A percentile compares a stretch with the other conserved stretches of the same genome.
These are phyloP conservation scores for Aurifilum marmelostoma DNA, from an alignment of 2,329 filamentous ascomycete genomes.

Conservation along the genomic window DNA sequence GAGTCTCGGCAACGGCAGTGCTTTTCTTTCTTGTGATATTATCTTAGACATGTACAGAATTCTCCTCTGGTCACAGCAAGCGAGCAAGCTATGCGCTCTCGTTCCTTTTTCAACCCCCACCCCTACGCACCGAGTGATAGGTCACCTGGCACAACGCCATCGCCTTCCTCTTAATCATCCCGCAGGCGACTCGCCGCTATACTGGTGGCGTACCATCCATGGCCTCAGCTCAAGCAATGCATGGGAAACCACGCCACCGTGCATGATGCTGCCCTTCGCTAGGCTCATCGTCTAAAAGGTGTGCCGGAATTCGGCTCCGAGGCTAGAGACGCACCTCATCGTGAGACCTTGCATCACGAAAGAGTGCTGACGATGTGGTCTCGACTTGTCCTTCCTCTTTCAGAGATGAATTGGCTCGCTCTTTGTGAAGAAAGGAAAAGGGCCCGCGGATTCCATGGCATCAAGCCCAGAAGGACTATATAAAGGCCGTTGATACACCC, in stretches of 20 bases:
- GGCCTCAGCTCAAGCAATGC: not conserved
- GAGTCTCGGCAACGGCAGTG: not conserved
- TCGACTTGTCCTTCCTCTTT: not conserved
- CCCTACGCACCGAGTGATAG: not conserved
- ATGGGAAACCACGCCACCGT: not conserved
- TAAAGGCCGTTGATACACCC: not conserved
- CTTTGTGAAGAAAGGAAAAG: not conserved
- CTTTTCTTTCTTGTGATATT: not conserved
- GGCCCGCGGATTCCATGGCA: not conserved
- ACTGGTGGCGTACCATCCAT: not conserved
- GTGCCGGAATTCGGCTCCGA: not conserved
- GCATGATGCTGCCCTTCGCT: not conserved
- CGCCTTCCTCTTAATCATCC: slow-evolving; percentile 1
- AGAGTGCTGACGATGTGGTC: not conserved
- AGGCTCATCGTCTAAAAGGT: not conserved
- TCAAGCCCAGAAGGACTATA: not conserved
- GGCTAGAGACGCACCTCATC: not conserved
- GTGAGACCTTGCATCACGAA: not conserved
- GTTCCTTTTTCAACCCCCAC: not conserved
- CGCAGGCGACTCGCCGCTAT: not conserved
- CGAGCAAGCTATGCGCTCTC: not conserved
- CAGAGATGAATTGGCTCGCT: not conserved
- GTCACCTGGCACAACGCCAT: not conserved
- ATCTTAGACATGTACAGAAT: not conserved
- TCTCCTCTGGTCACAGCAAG: not conserved